phyloP scores from a whole-genome alignment of 257 asterid genomes.

The Nicotiana obtusifolia region DNA sequence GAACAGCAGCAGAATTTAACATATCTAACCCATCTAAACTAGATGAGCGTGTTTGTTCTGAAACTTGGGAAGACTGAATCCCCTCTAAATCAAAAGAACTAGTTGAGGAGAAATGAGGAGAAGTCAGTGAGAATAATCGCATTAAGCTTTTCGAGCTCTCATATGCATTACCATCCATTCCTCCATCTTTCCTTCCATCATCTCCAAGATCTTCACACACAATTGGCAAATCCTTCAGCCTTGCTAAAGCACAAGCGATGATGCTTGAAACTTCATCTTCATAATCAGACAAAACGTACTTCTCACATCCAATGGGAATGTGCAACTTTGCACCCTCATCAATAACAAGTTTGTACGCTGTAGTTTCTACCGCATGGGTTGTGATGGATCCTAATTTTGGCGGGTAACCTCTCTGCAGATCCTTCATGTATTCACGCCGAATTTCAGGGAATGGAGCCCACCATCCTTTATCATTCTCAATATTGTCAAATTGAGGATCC shows the following conservation, averaged over 20 bases:
- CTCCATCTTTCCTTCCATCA: constrained; percentile 36
- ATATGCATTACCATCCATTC: constrained; percentile 22
- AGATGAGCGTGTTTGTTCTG: constrained; percentile 49
- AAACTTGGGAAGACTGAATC: constrained; percentile 35
- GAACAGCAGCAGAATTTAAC: constrained; percentile 61
- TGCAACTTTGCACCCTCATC: constrained; percentile 80
- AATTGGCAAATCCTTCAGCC: constrained; percentile 40
- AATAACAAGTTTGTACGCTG: constrained; percentile 43
- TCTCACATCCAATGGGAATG: constrained; percentile 53
- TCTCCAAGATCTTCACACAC: constrained; percentile 30
- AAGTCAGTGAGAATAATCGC: constrained; percentile 39
- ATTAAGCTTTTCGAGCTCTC: constrained; percentile 45
- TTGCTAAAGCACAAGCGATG: constrained; percentile 81
- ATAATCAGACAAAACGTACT: constrained; percentile 1
- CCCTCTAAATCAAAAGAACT: constrained; percentile 60
- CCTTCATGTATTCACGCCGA: constrained; percentile 51
- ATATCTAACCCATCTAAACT: constrained; percentile 63
- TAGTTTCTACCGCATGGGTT: constrained; percentile 42
- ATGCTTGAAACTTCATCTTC: constrained; percentile 10
- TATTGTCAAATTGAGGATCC: constrained; percentile 23
- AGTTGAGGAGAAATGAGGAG: constrained; percentile 58
- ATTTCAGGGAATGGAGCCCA: constrained; percentile 79
- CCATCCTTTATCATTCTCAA: constrained; percentile 47
- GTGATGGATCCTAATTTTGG: constrained; percentile 54
- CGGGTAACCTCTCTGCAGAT: constrained; percentile 48